Conservation (phyloP, 202 grass and related monocot genomes). For the Hordeum pubiflorum region DNA sequence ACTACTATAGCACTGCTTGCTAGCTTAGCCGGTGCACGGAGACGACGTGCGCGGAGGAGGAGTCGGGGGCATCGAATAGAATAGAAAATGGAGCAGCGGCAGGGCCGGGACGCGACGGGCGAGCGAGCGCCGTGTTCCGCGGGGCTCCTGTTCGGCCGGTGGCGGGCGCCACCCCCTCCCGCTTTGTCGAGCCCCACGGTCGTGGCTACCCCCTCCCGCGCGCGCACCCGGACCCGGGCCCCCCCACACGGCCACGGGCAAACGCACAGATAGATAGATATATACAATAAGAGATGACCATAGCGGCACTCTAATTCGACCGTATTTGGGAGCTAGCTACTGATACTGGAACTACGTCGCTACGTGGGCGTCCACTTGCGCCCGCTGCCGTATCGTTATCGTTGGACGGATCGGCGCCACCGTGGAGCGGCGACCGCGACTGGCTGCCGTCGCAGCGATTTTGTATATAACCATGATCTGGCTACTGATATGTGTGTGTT, state of each 20-base stretch:
- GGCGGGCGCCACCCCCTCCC: slow-evolving; percentile 12
- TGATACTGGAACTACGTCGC: background rate
- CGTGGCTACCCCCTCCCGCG: background rate
- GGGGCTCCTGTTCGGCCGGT: slow-evolving; percentile 1
- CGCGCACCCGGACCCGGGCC: background rate
- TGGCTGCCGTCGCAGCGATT: background rate
- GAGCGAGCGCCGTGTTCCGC: slow-evolving; percentile 37
- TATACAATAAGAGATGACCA: background rate
- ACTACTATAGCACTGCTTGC: background rate
- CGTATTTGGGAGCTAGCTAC: background rate
- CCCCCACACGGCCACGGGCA: background rate
- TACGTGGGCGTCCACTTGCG: background rate
- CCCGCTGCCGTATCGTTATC: slow-evolving; percentile 5
- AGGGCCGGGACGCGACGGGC: background rate
- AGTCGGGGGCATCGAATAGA: background rate
- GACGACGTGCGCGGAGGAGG: background rate
- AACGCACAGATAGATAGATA: background rate
- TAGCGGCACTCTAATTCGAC: background rate
- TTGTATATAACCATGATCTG: background rate
- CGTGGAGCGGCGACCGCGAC: background rate
- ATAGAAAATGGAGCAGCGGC: background rate
- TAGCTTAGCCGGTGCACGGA: background rate
- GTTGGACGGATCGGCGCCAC: background rate
- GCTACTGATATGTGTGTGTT: background rate
- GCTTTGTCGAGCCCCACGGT: slow-evolving; percentile 19